phyloP scores from a whole-genome alignment of 148 eudicot species.

The Euryodendron excelsum region DNA sequence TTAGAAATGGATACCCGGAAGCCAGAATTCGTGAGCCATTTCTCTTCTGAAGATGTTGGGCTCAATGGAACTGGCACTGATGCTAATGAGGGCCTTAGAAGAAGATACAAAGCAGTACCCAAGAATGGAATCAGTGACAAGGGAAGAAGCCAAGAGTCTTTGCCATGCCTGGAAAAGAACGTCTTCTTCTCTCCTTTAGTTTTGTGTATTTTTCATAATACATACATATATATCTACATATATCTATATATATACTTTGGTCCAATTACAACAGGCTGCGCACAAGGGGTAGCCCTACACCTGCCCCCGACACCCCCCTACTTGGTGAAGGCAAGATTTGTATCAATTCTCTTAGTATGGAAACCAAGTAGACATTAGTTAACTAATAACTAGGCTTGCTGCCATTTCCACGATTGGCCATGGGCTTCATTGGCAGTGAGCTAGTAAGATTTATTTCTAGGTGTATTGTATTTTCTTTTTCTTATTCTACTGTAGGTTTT shows the following conservation, averaged over 20 bases:
- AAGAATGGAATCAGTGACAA: conserved; percentile 63
- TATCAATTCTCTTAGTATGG: background rate
- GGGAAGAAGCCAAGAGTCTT: conserved; percentile 81
- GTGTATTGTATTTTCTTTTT: too few relatives aligned
- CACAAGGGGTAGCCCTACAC: too few relatives aligned
- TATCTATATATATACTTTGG: too few relatives aligned
- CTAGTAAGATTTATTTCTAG: too few relatives aligned
- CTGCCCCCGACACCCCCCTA: too few relatives aligned
- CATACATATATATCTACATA: background rate
- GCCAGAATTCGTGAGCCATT: conserved; percentile 6
- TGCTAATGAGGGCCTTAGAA: conserved; percentile 62
- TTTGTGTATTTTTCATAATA: background rate
- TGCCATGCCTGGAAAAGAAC: conserved; percentile 51
- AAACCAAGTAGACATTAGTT: background rate
- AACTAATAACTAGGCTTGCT: background rate
- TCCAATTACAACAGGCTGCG: too few relatives aligned
- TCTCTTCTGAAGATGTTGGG: conserved; percentile 28
- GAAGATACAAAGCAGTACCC: conserved; percentile 75
- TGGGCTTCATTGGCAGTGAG: background rate
- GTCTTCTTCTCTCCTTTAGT: background rate
- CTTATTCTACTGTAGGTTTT: too few relatives aligned
- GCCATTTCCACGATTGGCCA: background rate
- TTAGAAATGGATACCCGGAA: background rate
- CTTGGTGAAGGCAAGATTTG: background rate
- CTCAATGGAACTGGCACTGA: conserved; percentile 20